Evolutionary conservation across 768 basidiomycete genomes (phyloP).

Genomic region (Lanmaoa rubissima): DNA sequence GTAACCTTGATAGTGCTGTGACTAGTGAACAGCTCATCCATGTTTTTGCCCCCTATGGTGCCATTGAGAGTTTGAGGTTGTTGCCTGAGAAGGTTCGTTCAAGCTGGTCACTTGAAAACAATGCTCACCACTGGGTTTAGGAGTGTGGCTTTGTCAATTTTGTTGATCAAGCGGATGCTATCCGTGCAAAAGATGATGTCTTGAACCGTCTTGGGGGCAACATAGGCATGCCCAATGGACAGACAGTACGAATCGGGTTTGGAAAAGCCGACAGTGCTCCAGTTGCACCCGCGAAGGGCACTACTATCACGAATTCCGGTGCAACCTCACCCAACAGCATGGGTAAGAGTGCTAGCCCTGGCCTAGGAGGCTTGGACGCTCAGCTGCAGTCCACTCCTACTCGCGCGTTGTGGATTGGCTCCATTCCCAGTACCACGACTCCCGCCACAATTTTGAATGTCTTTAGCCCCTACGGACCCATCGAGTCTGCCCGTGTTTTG

Average conservation of each 20-base stretch:
- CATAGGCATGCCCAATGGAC: constrained; percentile 92
- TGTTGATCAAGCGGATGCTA: constrained; percentile 92
- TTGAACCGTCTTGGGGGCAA: constrained; percentile 92
- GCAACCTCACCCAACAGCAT: constrained; percentile 59
- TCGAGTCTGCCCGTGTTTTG: constrained; percentile 93
- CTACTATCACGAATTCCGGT: constrained; percentile 56
- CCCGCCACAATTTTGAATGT: constrained; percentile 93
- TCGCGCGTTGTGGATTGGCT: constrained; percentile 95
- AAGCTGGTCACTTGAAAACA: neutral
- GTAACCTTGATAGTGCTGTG: constrained; percentile 92
- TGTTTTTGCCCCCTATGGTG: constrained; percentile 95
- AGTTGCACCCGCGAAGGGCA: constrained; percentile 80
- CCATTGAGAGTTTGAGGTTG: constrained; percentile 92
- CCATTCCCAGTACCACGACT: constrained; percentile 92
- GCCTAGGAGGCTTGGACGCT: constrained; percentile 71
- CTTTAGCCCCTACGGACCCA: constrained; percentile 96
- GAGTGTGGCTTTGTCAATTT: constrained; percentile 99
- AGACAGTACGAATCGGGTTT: constrained; percentile 96
- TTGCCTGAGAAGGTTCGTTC: constrained; percentile 88
- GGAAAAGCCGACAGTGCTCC: constrained; percentile 98
- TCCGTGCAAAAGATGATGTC: constrained; percentile 97
- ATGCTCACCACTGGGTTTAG: constrained; percentile 42
- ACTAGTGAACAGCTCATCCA: constrained; percentile 93
- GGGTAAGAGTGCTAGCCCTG: constrained; percentile 51
- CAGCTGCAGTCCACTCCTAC: constrained; percentile 91